These are phyloP conservation scores for Ustilago nuda DNA, from an alignment of 1,284 basidiomycete genomes.

Conservation along the genomic window DNA sequence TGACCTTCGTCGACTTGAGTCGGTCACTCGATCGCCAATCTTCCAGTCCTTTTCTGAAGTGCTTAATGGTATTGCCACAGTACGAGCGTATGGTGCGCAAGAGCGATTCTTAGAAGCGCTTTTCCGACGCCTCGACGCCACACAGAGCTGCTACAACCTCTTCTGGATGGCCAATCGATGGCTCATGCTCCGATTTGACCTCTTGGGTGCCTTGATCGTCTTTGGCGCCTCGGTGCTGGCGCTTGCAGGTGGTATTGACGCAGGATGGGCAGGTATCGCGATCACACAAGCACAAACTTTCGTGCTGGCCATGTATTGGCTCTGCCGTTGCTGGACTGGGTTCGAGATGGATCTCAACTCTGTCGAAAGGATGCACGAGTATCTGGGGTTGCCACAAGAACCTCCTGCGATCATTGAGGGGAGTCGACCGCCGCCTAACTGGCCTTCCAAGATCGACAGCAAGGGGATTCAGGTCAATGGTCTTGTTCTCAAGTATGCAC, in stretches of 20 bases:
- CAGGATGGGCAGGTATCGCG: conserved; percentile 52
- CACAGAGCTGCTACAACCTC: conserved; percentile 68
- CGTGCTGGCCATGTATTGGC: conserved; percentile 71
- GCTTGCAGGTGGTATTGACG: conserved; percentile 56
- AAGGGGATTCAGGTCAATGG: conserved; percentile 70
- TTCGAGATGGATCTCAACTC: conserved; percentile 71
- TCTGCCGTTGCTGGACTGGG: conserved; percentile 46
- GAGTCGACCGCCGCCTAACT: conserved; percentile 70
- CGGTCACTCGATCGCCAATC: conserved; percentile 68
- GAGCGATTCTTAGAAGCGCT: conserved; percentile 71
- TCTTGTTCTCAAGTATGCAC: conserved; percentile 72
- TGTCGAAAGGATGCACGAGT: conserved; percentile 73
- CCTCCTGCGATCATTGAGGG: conserved; percentile 69
- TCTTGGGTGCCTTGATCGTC: conserved; percentile 71
- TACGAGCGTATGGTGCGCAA: conserved; percentile 73
- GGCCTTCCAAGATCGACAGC: conserved; percentile 71
- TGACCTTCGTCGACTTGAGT: conserved; percentile 70
- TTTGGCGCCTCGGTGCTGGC: conserved; percentile 71
- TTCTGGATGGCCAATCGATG: conserved; percentile 60
- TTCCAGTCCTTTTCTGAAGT: conserved; percentile 69
- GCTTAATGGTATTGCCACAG: conserved; percentile 71
- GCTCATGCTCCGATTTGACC: conserved; percentile 66
- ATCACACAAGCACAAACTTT: conserved; percentile 44
- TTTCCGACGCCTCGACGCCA: conserved; percentile 71
- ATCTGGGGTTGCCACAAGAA: conserved; percentile 69